Base-by-base conservation (phyloP, 164 flowering plant genomes). In the Umbilicus rupestris region DNA sequence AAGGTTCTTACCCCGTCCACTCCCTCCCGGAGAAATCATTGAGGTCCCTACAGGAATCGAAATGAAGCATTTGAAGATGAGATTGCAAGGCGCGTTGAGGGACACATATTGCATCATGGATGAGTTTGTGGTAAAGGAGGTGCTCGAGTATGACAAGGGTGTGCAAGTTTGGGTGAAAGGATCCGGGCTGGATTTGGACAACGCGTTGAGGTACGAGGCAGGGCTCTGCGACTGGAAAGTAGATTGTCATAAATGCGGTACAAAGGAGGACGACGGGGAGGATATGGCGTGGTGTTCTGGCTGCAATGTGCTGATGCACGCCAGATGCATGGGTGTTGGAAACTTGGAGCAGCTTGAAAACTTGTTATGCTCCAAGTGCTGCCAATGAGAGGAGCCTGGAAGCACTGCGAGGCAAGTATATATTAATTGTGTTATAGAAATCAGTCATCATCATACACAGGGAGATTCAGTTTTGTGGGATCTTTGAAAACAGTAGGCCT, bases 31-130 rank as follows among this genome's bases (percentile, higher is more conserved):
- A 35, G 68, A 66, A 49, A 39, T 37, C 29, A 41, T 66, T 11
- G 44, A 47, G 11, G 68, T 66, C 19, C 68, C 62, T 11, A 26
- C 17, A 30, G 49, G 45, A 28, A 33, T 58, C 20, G 41, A 55
- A 31, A 22, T 66, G 39, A 30, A 41, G 7, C 44, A 66, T 35
- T 19, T 66, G 60, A 66, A 66, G 30, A 19, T 35, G 42, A 12
- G 28, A 29, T 39, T 58, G n/a, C 68, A 66, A 49, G 1, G 68
- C 12, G 62, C 44, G 20, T 62, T 66, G 3, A 49, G 68, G 45
- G 68, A 66, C 68, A 66, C 68, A 9, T 66, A 66, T 46, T 49
- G 60, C 60, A 66, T 66, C 26, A 66, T 66, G 68, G 62, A 66
- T 29, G 31, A 49, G 45, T 66, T 49, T 22, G 28, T 19, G 1